These are phyloP conservation scores for Mycosarcoma maydis DNA, from an alignment of 1,284 basidiomycete species.

Conservation along the genomic window DNA sequence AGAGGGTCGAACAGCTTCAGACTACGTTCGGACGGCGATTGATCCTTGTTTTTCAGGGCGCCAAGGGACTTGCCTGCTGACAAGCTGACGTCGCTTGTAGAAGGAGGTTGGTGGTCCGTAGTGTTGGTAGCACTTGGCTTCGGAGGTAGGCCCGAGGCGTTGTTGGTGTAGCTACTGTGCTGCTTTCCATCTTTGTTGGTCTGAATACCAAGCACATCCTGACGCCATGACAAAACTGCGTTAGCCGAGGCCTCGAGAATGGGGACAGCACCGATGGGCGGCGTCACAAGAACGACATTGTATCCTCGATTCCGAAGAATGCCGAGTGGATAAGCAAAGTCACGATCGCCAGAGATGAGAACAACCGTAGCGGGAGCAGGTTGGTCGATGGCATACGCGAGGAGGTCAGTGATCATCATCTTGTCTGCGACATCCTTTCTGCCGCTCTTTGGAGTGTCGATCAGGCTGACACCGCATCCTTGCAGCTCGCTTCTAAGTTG, in stretches of 20 bases:
- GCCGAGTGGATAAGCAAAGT: constrained; percentile 62
- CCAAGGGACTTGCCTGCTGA: constrained; percentile 21
- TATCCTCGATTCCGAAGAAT: constrained; percentile 57
- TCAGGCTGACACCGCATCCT: constrained; percentile 59
- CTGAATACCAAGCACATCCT: constrained; percentile 58
- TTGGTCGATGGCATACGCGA: constrained; percentile 59
- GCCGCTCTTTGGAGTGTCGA: constrained; percentile 60
- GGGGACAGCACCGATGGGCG: constrained; percentile 56
- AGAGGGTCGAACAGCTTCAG: constrained; percentile 52
- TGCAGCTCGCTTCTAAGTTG: constrained; percentile 59
- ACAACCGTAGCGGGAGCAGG: constrained; percentile 56
- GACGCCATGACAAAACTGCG: constrained; percentile 56
- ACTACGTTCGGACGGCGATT: constrained; percentile 38
- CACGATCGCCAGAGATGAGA: constrained; percentile 59
- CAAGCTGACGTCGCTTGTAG: neutral
- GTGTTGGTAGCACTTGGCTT: constrained; percentile 8
- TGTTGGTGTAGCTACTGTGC: constrained; percentile 34
- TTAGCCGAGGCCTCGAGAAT: constrained; percentile 60
- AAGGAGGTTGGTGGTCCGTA: neutral
- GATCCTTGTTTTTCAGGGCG: constrained; percentile 24
- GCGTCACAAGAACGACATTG: constrained; percentile 54
- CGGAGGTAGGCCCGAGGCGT: constrained; percentile 21
- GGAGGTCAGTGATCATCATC: constrained; percentile 62
- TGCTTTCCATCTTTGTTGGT: constrained; percentile 44
- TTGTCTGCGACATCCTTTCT: constrained; percentile 62